Conservation (phyloP, 2,329 filamentous ascomycete species). For the Penicillium expansum region DNA sequence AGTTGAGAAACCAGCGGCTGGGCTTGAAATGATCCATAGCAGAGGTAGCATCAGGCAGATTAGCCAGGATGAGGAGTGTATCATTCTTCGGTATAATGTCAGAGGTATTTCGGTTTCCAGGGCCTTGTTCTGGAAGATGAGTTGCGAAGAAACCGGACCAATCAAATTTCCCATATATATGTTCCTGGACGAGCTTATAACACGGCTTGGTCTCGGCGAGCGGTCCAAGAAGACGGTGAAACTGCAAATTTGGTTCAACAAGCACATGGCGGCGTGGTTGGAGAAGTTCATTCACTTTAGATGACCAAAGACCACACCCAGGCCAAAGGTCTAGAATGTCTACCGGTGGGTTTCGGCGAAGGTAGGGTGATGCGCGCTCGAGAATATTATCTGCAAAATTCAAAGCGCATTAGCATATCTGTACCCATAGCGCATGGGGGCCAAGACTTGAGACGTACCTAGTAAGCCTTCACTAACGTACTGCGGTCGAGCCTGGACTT, state of each 20-base stretch:
- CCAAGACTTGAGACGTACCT: constrained; percentile 26
- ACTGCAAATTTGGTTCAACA: constrained; percentile 65
- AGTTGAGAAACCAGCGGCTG: constrained; percentile 59
- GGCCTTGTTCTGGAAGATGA: constrained; percentile 55
- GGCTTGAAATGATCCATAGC: constrained; percentile 46
- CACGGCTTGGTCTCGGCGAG: constrained; percentile 51
- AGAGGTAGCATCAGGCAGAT: constrained; percentile 58
- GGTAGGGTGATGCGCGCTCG: constrained; percentile 64
- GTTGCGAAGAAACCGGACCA: constrained; percentile 42
- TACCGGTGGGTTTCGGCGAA: constrained; percentile 70
- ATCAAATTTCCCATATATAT: constrained; percentile 57
- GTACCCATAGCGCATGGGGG: background rate
- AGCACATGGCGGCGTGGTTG: constrained; percentile 79
- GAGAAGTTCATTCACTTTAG: constrained; percentile 69
- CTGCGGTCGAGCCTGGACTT: constrained; percentile 14
- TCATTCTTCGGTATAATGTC: constrained; percentile 60
- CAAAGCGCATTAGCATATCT: background rate
- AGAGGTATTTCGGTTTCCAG: constrained; percentile 34
- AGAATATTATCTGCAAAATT: constrained; percentile 61
- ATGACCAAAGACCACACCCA: constrained; percentile 74
- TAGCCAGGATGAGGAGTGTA: constrained; percentile 69
- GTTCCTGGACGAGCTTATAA: constrained; percentile 52
- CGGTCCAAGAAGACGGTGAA: constrained; percentile 57
- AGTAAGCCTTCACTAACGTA: constrained; percentile 35
- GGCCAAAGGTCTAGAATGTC: constrained; percentile 87